These are phyloP conservation scores for Solanum gandarillasii DNA, from an alignment of 257 asterid species.

Conservation along the genomic window DNA sequence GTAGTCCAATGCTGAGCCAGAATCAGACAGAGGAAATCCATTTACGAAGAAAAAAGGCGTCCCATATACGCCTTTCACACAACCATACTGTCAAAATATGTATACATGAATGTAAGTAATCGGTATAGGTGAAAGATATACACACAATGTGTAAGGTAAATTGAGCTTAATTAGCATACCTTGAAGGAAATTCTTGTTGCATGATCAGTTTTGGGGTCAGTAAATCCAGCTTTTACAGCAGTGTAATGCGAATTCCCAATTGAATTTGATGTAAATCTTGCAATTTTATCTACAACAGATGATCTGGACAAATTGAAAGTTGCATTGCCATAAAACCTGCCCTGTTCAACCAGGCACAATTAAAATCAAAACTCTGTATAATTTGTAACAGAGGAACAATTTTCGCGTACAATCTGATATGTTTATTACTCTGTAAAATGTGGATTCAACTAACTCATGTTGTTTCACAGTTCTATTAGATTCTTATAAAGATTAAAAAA, in stretches of 20 bases:
- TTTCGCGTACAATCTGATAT: background rate
- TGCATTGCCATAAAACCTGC: conserved; percentile 30
- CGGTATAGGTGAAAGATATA: background rate
- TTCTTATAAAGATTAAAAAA: background rate
- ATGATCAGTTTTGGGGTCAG: conserved; percentile 35
- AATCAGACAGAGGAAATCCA: conserved; percentile 73
- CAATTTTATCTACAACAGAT: conserved; percentile 19
- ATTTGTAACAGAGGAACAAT: background rate
- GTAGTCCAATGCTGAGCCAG: conserved; percentile 41
- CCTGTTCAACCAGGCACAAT: conserved; percentile 28
- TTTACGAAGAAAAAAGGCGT: conserved; percentile 84
- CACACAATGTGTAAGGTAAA: background rate
- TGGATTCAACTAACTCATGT: background rate
- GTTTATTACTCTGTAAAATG: background rate
- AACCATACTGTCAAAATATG: conserved; percentile 49
- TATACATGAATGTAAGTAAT: background rate
- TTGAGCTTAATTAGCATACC: conserved; percentile 26
- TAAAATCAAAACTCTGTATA: background rate
- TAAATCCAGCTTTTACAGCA: conserved; percentile 43
- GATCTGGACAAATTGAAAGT: conserved; percentile 52
- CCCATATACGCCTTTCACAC: conserved; percentile 74
- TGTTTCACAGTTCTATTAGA: background rate
- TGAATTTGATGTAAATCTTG: conserved; percentile 17
- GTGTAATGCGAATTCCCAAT: conserved; percentile 36
- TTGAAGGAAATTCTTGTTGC: conserved; percentile 70